Base-by-base conservation (phyloP, 179 eudicot genomes). In the Nepenthes alata region DNA sequence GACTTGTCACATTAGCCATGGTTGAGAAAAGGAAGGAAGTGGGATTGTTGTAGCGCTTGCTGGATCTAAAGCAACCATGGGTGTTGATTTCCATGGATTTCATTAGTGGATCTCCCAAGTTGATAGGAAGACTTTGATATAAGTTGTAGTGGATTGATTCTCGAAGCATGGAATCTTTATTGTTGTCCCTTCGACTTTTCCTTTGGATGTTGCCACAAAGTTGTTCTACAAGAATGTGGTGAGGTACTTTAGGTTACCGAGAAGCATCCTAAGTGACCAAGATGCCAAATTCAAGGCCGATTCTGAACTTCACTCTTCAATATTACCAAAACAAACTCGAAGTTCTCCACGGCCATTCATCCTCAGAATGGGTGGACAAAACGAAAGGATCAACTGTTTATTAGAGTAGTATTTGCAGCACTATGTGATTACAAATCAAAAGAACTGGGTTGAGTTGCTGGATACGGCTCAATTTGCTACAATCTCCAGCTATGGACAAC, bases 131-230 rank as follows among this genome's bases (percentile, higher is more conserved):
- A 4, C 55, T 69, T 35, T 60, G 67, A 5, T 38, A 56, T 6
- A 60, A 39, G 4, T 2, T 4, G 62, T 47, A 3, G 47, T 66
- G 3, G 62, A 66, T 37, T 16, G 69, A 12, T 66, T 66, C 3
- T 57, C 56, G 5, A 66, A 66, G 47, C 57, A 66, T 66, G 62
- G 25, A 4, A 49, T 66, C n/a, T 66, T 66, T 25, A 35, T 66
- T 4, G 34, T 48, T 10, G 41, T 35, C 2, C 69, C 55, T 1
- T 12, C 8, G 4, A 47, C 56, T 2, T 66, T 47, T 36, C 10
- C 41, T 6, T 41, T 62, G 0, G 47, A 66, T 6, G 41, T 56
- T 1, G 52, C 56, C 3, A 52, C 44, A 1, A 53, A 66, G 1
- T 36, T 66, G 14, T 57, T 57, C 47, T 48, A 45, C 35, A 47